Percentiles rank a stretch among this genome's conserved stretches.
These are phyloP conservation scores for Fusarium robinianum DNA, from an alignment of 2,329 filamentous ascomycete species.

Conservation along the genomic window DNA sequence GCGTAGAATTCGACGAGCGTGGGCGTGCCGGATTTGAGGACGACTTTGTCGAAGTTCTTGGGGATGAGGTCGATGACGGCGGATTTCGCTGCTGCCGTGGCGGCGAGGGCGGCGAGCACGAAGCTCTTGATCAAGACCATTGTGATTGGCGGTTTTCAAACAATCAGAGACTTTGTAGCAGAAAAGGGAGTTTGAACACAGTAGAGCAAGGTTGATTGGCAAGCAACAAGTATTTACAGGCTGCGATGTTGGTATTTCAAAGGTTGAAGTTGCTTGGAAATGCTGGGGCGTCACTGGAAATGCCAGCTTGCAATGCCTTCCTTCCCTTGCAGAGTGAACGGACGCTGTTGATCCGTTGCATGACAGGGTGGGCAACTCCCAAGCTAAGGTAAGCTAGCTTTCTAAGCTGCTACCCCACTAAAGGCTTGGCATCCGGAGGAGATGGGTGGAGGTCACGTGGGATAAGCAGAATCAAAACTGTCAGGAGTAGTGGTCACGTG, in stretches of 20 bases:
- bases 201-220: neutral
- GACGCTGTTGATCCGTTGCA: too few species aligned
- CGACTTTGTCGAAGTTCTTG: constrained; percentile 87
- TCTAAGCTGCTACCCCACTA: neutral
- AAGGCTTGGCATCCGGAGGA: too few species aligned
- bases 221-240: too few species aligned
- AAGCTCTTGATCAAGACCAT: constrained; percentile 66
- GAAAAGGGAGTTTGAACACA: neutral
- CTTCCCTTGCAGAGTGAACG: constrained; percentile 22
- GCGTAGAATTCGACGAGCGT: constrained; percentile 98
- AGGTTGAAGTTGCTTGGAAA: constrained; percentile 32
- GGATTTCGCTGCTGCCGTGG: constrained; percentile 68
- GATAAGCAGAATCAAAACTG: constrained; percentile 2
- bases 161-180: neutral
- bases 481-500: constrained; percentile 24
- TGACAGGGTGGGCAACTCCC: too few species aligned
- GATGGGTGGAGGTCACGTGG: constrained; percentile 21
- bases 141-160: constrained; percentile 30
- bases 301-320: constrained; percentile 39
- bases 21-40: constrained; percentile 90
- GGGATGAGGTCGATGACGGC: constrained; percentile 89
- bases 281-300: constrained; percentile 31
- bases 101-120: constrained; percentile 59
- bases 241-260: constrained; percentile 6
- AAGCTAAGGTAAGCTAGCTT: constrained; percentile 30